Conservation (phyloP, 148 eudicot species). For the Cornus florida region DNA sequence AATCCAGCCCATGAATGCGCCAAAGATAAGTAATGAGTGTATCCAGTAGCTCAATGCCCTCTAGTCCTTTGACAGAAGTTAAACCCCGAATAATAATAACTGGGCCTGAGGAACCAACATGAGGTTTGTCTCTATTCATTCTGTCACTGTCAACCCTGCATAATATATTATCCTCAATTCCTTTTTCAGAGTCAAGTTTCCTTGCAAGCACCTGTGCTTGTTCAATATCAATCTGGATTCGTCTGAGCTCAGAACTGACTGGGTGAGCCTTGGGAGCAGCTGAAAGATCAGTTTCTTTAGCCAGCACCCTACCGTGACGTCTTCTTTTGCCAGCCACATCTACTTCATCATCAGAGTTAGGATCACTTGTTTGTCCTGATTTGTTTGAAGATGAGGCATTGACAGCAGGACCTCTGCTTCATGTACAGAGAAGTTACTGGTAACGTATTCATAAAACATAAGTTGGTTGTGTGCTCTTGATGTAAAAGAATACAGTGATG, state of each 20-base stretch:
- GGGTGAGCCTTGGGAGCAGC: conserved; percentile 89
- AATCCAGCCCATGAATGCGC: conserved; percentile 98
- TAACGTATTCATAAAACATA: not conserved
- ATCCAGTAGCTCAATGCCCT: conserved; percentile 91
- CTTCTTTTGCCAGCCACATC: conserved; percentile 71
- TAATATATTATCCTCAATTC: conserved; percentile 84
- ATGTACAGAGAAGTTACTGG: conserved; percentile 2
- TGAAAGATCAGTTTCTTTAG: conserved; percentile 64
- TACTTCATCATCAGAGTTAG: conserved; percentile 81
- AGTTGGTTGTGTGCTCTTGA: not conserved
- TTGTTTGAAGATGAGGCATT: conserved; percentile 45
- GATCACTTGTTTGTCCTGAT: conserved; percentile 71
- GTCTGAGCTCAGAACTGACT: conserved; percentile 74
- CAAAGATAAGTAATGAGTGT: conserved; percentile 90
- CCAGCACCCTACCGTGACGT: conserved; percentile 57
- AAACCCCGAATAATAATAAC: conserved; percentile 80
- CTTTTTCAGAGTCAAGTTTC: conserved; percentile 89
- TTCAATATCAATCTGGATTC: conserved; percentile 77
- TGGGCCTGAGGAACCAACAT: conserved; percentile 81
- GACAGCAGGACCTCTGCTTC: conserved; percentile 78
- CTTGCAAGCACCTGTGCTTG: conserved; percentile 75
- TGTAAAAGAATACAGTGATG: not conserved
- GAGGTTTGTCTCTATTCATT: conserved; percentile 71
- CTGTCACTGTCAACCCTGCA: conserved; percentile 72
- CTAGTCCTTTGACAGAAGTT: conserved; percentile 83